Conservation (phyloP, 2,329 filamentous ascomycete species). For the Aspergillus sojae region DNA sequence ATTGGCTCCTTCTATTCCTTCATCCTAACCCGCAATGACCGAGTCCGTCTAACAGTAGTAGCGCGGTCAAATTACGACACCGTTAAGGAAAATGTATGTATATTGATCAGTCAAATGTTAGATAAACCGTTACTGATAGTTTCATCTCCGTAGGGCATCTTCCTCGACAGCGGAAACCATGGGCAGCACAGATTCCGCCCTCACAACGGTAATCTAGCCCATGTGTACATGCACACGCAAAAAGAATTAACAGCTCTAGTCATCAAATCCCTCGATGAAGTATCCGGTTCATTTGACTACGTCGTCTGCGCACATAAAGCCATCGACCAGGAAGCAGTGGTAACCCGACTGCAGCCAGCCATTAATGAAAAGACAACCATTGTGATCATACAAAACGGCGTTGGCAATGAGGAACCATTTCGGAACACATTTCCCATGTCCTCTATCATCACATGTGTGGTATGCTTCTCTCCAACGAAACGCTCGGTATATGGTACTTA, state of each 20-base stretch:
- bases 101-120: too few relatives aligned
- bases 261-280: slow-evolving; percentile 41
- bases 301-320: slow-evolving; percentile 46
- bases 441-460: slow-evolving; percentile 45
- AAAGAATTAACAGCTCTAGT: slow-evolving; percentile 30
- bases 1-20: slow-evolving; percentile 63
- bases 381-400: slow-evolving; percentile 46
- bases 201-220: slow-evolving; percentile 34
- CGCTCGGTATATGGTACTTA: neutral
- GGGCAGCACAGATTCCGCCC: slow-evolving; percentile 38
- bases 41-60: slow-evolving; percentile 45
- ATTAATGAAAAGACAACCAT: slow-evolving; percentile 42
- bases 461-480: slow-evolving; percentile 33
- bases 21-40: slow-evolving; percentile 48
- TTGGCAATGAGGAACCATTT: slow-evolving; percentile 46
- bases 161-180: slow-evolving; percentile 45
- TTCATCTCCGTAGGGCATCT: slow-evolving; percentile 37
- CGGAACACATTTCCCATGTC: slow-evolving; percentile 32
- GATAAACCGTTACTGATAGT: neutral
- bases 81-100: slow-evolving; percentile 40
- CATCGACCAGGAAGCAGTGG: slow-evolving; percentile 44
- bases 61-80: slow-evolving; percentile 50
- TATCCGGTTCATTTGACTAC: slow-evolving; percentile 35
- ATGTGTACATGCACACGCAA: neutral
- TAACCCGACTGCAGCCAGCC: slow-evolving; percentile 36